These are phyloP conservation scores for Neonectria ditissima DNA, from an alignment of 2,329 filamentous ascomycete genomes.

Conservation along the genomic window DNA sequence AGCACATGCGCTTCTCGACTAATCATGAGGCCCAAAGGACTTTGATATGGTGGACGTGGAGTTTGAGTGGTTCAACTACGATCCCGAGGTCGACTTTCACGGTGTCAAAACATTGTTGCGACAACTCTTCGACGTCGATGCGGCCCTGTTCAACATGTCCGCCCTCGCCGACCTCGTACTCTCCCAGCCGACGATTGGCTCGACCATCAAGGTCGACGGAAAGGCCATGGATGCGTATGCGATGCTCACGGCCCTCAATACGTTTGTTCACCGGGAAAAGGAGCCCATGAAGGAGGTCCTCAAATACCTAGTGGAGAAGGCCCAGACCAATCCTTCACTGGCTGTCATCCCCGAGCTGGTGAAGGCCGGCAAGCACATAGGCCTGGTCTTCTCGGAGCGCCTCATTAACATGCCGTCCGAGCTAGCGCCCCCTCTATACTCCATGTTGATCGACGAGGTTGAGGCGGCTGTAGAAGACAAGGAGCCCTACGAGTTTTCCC, in stretches of 20 bases:
- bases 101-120: constrained; percentile 90
- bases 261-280: constrained; percentile 81
- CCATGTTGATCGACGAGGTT: constrained; percentile 93
- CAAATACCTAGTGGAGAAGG: constrained; percentile 75
- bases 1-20: constrained; percentile 25
- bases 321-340: constrained; percentile 65
- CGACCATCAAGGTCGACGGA: constrained; percentile 96
- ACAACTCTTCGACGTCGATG: constrained; percentile 92
- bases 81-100: constrained; percentile 91
- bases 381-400: constrained; percentile 89
- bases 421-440: constrained; percentile 92
- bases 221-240: constrained; percentile 94
- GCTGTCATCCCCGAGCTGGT: constrained; percentile 70
- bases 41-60: constrained; percentile 94
- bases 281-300: constrained; percentile 77
- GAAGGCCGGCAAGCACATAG: constrained; percentile 70
- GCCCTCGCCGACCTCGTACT: constrained; percentile 87
- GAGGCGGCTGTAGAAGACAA: constrained; percentile 88
- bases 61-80: constrained; percentile 99
- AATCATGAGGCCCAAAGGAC: constrained; percentile 67
- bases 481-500: constrained; percentile 92
- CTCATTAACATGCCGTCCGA: constrained; percentile 98
- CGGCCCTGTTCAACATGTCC: constrained; percentile 87
- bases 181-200: constrained; percentile 87
- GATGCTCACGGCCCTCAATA: constrained; percentile 88